Conservation (phyloP, 1,284 basidiomycete species). For the Ustilago hordei region DNA sequence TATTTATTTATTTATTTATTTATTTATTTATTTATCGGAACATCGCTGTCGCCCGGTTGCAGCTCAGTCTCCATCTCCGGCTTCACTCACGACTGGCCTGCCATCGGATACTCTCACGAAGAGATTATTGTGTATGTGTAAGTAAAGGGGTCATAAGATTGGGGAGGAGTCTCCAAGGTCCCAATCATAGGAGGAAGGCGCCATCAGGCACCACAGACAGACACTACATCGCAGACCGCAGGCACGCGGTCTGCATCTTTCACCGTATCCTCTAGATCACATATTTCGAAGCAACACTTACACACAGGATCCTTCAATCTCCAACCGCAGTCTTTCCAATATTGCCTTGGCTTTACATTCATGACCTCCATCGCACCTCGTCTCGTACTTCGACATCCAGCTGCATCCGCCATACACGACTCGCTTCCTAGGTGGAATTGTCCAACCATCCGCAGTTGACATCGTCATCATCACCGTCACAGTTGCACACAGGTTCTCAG, state of each 20-base stretch:
- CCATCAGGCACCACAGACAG: neutral
- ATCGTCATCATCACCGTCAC: neutral
- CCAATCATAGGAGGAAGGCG: neutral
- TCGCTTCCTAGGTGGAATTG: neutral
- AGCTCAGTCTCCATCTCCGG: slow-evolving; percentile 1
- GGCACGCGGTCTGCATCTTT: slow-evolving; percentile 2
- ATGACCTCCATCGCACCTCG: neutral
- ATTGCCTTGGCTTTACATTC: neutral
- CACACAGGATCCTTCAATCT: neutral
- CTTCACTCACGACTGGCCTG: slow-evolving; percentile 1
- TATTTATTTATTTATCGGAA: neutral
- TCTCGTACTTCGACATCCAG: neutral
- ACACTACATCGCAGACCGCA: slow-evolving; percentile 10
- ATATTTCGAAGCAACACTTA: neutral
- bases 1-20: neutral
- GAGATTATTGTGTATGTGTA: neutral
- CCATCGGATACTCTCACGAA: neutral
- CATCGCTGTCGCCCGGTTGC: slow-evolving; percentile 3
- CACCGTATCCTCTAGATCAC: neutral
- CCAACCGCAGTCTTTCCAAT: neutral
- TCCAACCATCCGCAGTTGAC: neutral
- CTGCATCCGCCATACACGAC: neutral
- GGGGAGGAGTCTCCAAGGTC: neutral
- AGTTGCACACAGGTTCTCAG: neutral
- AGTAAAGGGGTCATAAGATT: neutral